phyloP scores from a whole-genome alignment of 1,284 basidiomycete genomes.

The Boletellus deceptivus region DNA sequence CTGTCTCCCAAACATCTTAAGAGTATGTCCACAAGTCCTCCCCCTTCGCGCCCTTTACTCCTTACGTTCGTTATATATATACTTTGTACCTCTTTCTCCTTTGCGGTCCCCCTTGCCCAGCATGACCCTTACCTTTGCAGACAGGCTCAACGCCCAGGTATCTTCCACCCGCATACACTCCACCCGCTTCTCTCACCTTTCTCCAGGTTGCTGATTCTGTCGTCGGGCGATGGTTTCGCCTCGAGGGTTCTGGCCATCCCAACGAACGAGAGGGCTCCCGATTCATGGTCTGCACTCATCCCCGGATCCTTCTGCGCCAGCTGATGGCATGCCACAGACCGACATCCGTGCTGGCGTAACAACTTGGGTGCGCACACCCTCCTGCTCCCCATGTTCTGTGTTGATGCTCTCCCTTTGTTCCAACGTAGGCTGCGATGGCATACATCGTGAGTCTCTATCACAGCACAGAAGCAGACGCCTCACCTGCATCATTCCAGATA shows the following conservation, averaged over 20 bases:
- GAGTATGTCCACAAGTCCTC: not conserved
- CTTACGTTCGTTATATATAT: conserved; percentile 18
- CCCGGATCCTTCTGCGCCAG: not conserved
- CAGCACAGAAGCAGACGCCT: not conserved
- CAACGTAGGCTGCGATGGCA: conserved; percentile 59
- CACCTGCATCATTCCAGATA: conserved; percentile 47
- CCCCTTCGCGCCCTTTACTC: too few relatives aligned
- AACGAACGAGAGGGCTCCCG: conserved; percentile 73
- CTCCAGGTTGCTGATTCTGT: conserved; percentile 63
- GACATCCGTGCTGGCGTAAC: conserved; percentile 81
- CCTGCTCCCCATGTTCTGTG: not conserved
- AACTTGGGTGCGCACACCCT: conserved; percentile 63
- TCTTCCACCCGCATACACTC: not conserved
- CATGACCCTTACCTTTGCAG: conserved; percentile 41
- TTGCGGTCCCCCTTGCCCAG: conserved; percentile 16
- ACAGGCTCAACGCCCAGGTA: conserved; percentile 44
- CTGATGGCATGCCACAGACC: conserved; percentile 43
- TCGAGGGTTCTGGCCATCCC: conserved; percentile 80
- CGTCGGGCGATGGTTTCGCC: conserved; percentile 78
- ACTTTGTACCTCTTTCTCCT: not conserved
- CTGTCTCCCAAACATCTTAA: conserved; percentile 1
- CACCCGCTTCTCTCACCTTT: conserved; percentile 1
- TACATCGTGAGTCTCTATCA: conserved; percentile 49
- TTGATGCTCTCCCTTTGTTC: conserved; percentile 5
- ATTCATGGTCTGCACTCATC: conserved; percentile 56